Evolutionary conservation across 768 basidiomycete species (phyloP), one percentile per base, ranked within the genome.

Genomic region (Tricholoma hemisulphureum): DNA sequence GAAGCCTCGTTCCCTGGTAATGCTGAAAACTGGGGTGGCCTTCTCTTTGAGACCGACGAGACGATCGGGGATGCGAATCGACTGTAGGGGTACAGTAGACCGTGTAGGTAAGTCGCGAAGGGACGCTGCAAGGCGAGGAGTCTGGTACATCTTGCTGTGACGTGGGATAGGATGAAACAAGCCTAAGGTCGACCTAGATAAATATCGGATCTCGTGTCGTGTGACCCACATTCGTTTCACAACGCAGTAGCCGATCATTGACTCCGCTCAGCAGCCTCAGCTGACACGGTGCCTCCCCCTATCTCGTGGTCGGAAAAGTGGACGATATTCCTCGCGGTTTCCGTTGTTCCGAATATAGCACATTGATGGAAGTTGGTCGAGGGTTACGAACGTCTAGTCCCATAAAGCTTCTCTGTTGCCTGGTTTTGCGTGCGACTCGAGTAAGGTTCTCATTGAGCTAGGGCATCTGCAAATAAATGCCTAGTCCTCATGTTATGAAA

Each of bases 1-100:
- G 20, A 53, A 53, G 21, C 51, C 51, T 35, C 51, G 32, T 9
- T 53, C 31, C n/a, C 51, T 34, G 14, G 51, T 53, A 18, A 53
- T 53, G 7, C 51, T 53, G n/a, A 53, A 53, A 6, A 39, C 32
- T 23, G 51, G 51, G 16, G 51, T 53, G 6, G n/a, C 28, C 32
- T 28, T 34, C 28, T 53, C 51, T n/a, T 53, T 53, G 21, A 28
- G 10, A 35, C 51, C 51, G 31, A 34, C 51, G 23, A 53, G 51
- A 7, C 51, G 51, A 34, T 53, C 51, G 23, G 51, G 51, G 8
- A 53, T 53, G 18, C 51, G 51, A 26, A 53, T 35, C 21, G 31
- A 34, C 24, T 13, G 18, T 18, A 35, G 2, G 8, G 37, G 10
- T n/a, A 16, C 21, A 53, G 51, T 5, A 23, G 51, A 23, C 20